These are phyloP conservation scores for Phytophthora lateralis DNA, from an alignment of 352 stramenopile species.

Conservation along the genomic window DNA sequence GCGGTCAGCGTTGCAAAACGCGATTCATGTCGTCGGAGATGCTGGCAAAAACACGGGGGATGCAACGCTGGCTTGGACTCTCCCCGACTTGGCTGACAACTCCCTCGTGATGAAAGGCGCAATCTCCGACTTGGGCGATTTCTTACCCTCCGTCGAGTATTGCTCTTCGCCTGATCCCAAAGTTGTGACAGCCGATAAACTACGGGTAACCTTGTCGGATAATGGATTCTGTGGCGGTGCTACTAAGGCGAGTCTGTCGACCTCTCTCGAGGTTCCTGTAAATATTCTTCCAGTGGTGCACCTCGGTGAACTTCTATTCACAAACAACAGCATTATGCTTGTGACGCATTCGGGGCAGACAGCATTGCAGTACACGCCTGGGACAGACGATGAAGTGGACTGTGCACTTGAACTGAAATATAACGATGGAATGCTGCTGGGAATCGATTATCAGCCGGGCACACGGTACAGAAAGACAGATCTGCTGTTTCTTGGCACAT, in stretches of 20 bases:
- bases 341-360: constrained; percentile 12
- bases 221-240: constrained; percentile 27
- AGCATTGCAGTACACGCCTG: constrained; percentile 23
- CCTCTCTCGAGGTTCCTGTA: constrained; percentile 22
- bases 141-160: constrained; percentile 28
- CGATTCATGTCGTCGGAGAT: constrained; percentile 12
- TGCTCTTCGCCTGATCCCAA: constrained; percentile 23
- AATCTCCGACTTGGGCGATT: constrained; percentile 25
- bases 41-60: constrained; percentile 1
- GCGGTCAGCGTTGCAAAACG: constrained; percentile 8
- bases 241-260: constrained; percentile 9
- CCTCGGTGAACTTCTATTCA: constrained; percentile 18
- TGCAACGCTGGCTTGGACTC: constrained; percentile 15
- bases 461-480: not conserved
- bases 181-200: constrained; percentile 2
- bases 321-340: constrained; percentile 10
- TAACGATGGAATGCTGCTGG: constrained; percentile 30
- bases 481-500: not conserved
- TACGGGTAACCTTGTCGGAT: constrained; percentile 25
- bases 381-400: constrained; percentile 20
- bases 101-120: constrained; percentile 19
- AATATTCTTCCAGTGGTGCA: constrained; percentile 16
- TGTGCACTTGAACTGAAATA: constrained; percentile 26
- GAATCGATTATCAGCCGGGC: constrained; percentile 21
- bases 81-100: constrained; percentile 16